Conservation (phyloP, 306 rosid genomes). For the Vigna hirtella region DNA sequence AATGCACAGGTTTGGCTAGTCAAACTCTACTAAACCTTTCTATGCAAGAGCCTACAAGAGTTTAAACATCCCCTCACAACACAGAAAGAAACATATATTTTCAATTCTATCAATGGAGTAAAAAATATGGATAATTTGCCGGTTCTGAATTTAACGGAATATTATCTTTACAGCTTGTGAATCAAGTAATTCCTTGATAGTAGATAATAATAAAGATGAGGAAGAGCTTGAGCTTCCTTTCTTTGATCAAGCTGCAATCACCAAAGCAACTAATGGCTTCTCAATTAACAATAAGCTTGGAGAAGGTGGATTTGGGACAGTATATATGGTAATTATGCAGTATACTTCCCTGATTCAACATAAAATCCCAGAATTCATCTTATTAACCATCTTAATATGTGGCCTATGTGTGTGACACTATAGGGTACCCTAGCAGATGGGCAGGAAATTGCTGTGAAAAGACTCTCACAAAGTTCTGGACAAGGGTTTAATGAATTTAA, state of each 20-base stretch:
- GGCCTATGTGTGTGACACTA: conserved; percentile 15
- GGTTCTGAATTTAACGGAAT: conserved; percentile 1
- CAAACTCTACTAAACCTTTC: background rate
- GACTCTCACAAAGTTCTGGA: conserved; percentile 50
- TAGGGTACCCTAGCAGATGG: conserved; percentile 46
- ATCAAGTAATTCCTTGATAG: conserved; percentile 20
- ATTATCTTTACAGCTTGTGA: conserved; percentile 6
- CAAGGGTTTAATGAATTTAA: conserved; percentile 50
- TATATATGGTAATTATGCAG: conserved; percentile 45
- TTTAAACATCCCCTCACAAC: conserved; percentile 27
- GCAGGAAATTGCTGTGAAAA: conserved; percentile 45
- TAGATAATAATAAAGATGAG: conserved; percentile 14
- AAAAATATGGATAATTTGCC: background rate
- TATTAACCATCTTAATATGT: conserved; percentile 24
- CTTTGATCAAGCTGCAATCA: conserved; percentile 37
- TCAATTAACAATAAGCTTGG: conserved; percentile 47
- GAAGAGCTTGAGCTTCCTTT: conserved; percentile 49
- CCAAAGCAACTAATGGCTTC: conserved; percentile 46
- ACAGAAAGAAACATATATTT: background rate
- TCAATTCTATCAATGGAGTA: background rate
- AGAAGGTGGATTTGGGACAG: conserved; percentile 51
- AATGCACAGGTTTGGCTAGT: background rate
- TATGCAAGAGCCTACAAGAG: background rate
- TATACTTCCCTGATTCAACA: conserved; percentile 12
- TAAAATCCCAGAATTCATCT: background rate